Evolutionary conservation across 352 stramenopile species (phyloP).

Genomic region (Phytophthora capsici): DNA sequence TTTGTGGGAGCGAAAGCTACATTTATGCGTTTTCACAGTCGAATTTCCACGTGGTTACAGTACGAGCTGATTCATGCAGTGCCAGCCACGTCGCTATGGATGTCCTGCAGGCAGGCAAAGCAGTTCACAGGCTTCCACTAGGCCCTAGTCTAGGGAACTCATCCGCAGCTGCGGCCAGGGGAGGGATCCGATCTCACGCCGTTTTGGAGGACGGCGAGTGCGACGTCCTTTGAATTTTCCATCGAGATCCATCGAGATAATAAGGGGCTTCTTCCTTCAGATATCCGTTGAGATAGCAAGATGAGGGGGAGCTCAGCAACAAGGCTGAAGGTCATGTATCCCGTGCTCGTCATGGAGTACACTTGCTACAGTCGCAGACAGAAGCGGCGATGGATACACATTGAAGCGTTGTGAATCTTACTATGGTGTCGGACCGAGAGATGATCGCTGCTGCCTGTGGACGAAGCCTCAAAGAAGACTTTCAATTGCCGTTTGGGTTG

Average conservation of each 20-base stretch:
- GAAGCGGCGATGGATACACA: constrained; percentile 23
- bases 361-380: constrained; percentile 20
- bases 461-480: constrained; percentile 9
- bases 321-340: constrained; percentile 23
- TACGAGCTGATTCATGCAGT: neutral
- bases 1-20: no score
- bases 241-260: no score
- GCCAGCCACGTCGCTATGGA: constrained; percentile 24
- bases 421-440: constrained; percentile 18
- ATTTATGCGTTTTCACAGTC: neutral
- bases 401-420: constrained; percentile 18
- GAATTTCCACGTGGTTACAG: constrained; percentile 24
- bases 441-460: neutral
- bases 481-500: neutral
- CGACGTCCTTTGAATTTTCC: no score
- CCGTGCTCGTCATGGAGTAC: constrained; percentile 9
- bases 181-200: neutral
- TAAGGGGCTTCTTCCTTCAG: no score
- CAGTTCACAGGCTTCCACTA: no score
- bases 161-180: neutral
- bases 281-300: no score
- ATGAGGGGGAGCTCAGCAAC: neutral
- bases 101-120: neutral
- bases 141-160: neutral
- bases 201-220: neutral